Evolutionary conservation across 768 basidiomycete genomes (phyloP).

Genomic region (Naganishia onofrii): DNA sequence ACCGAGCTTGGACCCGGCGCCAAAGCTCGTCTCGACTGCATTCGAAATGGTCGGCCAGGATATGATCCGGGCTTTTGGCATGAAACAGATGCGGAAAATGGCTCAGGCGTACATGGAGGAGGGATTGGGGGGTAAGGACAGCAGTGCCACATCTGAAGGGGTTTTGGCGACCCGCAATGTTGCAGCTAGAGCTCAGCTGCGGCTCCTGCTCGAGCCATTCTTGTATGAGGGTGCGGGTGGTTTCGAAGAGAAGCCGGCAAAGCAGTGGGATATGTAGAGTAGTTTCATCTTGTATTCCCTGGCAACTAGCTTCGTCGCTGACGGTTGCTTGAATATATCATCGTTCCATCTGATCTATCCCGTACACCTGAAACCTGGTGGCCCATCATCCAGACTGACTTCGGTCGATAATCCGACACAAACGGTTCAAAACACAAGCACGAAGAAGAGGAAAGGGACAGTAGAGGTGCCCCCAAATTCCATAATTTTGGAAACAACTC

Average conservation of each 20-base stretch:
- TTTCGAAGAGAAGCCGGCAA: conserved; percentile 26
- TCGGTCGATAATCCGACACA: too few relatives aligned
- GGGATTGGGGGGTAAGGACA: conserved; percentile 35
- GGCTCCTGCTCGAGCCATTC: conserved; percentile 26
- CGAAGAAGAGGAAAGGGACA: too few relatives aligned
- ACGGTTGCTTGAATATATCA: too few relatives aligned
- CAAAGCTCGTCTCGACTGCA: conserved; percentile 39
- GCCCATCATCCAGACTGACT: too few relatives aligned
- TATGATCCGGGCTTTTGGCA: conserved; percentile 37
- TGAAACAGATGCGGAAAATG: conserved; percentile 42
- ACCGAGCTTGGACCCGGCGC: conserved; percentile 35
- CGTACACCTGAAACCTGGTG: too few relatives aligned
- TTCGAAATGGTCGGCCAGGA: conserved; percentile 39
- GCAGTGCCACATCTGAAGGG: conserved; percentile 3
- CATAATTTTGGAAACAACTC: conserved; percentile 5
- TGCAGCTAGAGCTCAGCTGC: conserved; percentile 24
- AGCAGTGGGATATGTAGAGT: conserved; percentile 12
- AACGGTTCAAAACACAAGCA: too few relatives aligned
- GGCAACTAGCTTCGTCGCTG: too few relatives aligned
- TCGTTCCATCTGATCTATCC: too few relatives aligned
- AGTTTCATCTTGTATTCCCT: too few relatives aligned
- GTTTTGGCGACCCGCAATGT: conserved; percentile 14
- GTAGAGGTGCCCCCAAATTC: conserved; percentile 10
- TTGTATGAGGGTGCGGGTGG: conserved; percentile 20
- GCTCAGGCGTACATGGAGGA: conserved; percentile 40